Base-by-base conservation (phyloP, 108 stramenopile species). In the Pinguiococcus pyrenoidosus region DNA sequence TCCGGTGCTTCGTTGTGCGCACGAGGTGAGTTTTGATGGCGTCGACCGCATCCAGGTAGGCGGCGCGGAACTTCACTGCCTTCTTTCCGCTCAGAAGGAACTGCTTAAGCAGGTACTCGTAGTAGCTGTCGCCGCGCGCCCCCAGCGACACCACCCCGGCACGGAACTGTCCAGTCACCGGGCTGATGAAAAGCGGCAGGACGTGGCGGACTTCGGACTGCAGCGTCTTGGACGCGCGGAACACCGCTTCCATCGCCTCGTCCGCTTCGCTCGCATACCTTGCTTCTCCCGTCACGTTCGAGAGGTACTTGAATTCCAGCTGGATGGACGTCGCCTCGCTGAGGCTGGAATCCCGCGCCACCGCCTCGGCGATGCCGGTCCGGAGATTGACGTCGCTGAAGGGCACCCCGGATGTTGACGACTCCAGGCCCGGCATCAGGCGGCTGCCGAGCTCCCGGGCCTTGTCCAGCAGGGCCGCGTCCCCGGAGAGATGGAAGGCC, bases 101-200 rank as follows among this genome's bases (percentile, higher is more conserved):
- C 8, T 77, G 49, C 58, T 98, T 98, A 0, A 98, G 69, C 72
- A 98, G 76, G 64, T 98, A 95, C 68, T 95, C 92, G 60, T 93
- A 98, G 48, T 72, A 76, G 17, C 58, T 62, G 54, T 83, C 82
- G 0, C 73, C 76, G 16, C 75, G 59, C 22, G 78, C 71, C 5
- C 79, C 82, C 32, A 83, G 54, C 9, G 67, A 71, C 4, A 62
- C 41, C 17, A 43, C 23, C 16, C 43, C 53, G 25, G n/a, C 37
- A 16, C 46, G 37, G 12, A 44, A 64, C 29, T 59, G 24, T 0
- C 71, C 71, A 16, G 25, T 57, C 16, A 44, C 20, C 4, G 62
- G 24, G 29, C 34, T 32, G 28, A 69, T 37, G 39, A 42, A 67
- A 3, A 62, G 54, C 4, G 65, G 68, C 7, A 37, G 26, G 12